Conservation (phyloP, 768 basidiomycete species). For the Tremella fuciformis region DNA sequence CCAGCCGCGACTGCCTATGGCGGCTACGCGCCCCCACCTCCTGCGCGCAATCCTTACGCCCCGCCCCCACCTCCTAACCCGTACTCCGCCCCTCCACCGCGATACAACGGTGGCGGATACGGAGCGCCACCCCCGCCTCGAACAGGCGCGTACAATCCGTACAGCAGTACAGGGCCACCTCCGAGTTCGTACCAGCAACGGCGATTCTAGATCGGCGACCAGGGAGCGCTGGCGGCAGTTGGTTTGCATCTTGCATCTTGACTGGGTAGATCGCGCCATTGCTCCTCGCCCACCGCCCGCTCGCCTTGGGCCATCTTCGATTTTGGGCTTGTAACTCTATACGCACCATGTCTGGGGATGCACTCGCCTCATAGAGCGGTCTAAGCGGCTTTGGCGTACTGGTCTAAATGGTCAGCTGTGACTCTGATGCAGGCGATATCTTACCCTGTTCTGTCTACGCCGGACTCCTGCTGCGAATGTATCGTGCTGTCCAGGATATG, state of each 20-base stretch:
- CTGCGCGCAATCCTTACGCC: conserved; percentile 14
- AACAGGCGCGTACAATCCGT: conserved; percentile 10
- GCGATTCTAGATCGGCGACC: not conserved
- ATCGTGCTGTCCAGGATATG: not conserved
- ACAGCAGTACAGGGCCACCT: not conserved
- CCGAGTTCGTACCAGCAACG: not conserved
- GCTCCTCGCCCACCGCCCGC: not conserved
- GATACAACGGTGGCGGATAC: conserved; percentile 15
- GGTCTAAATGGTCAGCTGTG: no score
- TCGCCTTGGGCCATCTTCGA: no score
- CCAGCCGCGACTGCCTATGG: conserved; percentile 14
- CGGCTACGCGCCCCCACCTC: conserved; percentile 24
- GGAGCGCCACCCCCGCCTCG: conserved; percentile 10
- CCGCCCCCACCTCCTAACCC: conserved; percentile 23
- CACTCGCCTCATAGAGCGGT: not conserved
- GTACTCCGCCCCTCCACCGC: conserved; percentile 9
- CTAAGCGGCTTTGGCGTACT: not conserved
- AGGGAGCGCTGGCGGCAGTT: not conserved
- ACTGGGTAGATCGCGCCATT: not conserved
- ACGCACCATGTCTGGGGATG: not conserved
- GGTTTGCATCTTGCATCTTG: not conserved
- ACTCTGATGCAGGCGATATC: no score
- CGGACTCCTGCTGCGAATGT: not conserved
- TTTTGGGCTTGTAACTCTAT: no score
- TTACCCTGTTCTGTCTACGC: no score